Conservation (phyloP, 441 rosid species). For the Manihot esculenta region DNA sequence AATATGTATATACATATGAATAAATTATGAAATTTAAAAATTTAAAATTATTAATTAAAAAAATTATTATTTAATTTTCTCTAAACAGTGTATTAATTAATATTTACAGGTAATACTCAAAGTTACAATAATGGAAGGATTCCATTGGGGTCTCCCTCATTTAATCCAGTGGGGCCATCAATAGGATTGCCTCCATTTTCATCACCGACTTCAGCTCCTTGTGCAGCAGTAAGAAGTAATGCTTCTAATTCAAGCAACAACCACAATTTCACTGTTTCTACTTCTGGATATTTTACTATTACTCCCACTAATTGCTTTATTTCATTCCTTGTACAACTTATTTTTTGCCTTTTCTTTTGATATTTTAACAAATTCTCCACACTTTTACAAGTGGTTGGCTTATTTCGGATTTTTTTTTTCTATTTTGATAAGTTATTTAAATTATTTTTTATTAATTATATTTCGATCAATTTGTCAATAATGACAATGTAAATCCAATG, state of each 20-base stretch:
- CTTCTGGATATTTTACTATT: not conserved
- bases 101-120: not conserved
- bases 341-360: conserved; percentile 1
- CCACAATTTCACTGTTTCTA: not conserved
- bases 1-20: no score
- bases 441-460: no score
- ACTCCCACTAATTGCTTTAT: not conserved
- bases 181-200: conserved; percentile 14
- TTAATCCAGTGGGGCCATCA: conserved; percentile 4
- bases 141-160: conserved; percentile 11
- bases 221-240: not conserved
- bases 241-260: not conserved
- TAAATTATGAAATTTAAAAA: no score
- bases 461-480: no score
- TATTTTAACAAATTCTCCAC: not conserved
- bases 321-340: not conserved
- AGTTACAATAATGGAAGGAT: not conserved
- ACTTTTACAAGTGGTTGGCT: no score
- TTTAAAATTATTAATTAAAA: no score
- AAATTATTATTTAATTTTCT: no score
- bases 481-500: no score
- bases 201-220: conserved; percentile 16
- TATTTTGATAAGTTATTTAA: no score
- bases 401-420: no score
- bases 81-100: no score